These are phyloP conservation scores for Neurospora intermedia DNA, from an alignment of 495 filamentous ascomycete genomes.

Conservation along the genomic window DNA sequence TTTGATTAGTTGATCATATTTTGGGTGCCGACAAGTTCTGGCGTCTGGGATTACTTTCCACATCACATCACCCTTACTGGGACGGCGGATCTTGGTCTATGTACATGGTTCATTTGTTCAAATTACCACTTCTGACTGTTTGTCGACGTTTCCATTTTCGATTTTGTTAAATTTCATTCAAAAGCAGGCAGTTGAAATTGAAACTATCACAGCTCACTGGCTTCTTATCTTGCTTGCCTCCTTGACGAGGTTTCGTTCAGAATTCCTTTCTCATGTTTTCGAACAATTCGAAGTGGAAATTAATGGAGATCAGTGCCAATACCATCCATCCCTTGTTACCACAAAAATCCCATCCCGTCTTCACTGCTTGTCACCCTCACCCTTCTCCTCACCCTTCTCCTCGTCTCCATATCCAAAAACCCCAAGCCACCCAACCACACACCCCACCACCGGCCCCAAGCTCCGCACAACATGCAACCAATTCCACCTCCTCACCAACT, in stretches of 20 bases:
- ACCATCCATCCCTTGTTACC: background rate
- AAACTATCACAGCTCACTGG: background rate
- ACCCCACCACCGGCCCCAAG: background rate
- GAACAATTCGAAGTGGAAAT: background rate
- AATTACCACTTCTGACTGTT: background rate
- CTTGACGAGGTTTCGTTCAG: background rate
- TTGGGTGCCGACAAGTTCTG: background rate
- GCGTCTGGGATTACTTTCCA: background rate
- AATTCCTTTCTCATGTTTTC: background rate
- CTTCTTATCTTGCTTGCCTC: background rate
- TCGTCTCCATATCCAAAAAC: background rate
- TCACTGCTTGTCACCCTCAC: background rate
- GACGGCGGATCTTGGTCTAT: background rate
- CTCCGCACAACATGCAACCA: background rate
- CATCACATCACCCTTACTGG: background rate
- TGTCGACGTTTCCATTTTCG: too few relatives aligned
- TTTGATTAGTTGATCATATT: background rate
- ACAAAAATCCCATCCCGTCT: background rate
- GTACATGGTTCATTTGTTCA: background rate
- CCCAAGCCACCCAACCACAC: background rate
- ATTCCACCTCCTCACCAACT: background rate
- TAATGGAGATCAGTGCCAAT: too few relatives aligned
- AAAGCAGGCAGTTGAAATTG: background rate
- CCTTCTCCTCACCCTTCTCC: background rate
- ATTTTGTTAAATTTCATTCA: too few relatives aligned